These are phyloP conservation scores for Dactylellina parvicollis DNA, from an alignment of 2,329 filamentous ascomycete species.

Conservation along the genomic window DNA sequence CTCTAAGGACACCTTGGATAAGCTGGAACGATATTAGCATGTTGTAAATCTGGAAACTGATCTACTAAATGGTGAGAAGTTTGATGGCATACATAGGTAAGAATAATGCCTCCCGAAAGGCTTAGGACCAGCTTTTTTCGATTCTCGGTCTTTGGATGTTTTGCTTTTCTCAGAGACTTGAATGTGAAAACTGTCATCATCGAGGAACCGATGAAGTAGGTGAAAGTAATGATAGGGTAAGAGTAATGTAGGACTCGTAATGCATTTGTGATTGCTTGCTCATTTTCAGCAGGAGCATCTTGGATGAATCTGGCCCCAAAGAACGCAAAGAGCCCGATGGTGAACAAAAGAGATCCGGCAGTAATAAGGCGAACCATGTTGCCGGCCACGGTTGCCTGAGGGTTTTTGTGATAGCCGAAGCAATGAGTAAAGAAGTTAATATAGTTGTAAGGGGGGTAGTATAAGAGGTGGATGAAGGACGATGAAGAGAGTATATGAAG, in stretches of 20 bases:
- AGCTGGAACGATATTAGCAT: slow-evolving; percentile 13
- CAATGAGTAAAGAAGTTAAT: neutral
- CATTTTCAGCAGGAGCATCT: slow-evolving; percentile 29
- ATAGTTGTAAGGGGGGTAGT: neutral
- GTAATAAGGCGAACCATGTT: slow-evolving; percentile 53
- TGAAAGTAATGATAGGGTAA: slow-evolving; percentile 69
- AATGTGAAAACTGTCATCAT: slow-evolving; percentile 64
- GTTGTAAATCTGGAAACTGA: neutral
- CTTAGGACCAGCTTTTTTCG: slow-evolving; percentile 63
- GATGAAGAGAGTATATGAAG: neutral
- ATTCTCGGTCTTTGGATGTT: slow-evolving; percentile 61
- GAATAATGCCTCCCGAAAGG: slow-evolving; percentile 60
- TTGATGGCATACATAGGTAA: slow-evolving; percentile 62
- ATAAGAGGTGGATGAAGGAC: neutral
- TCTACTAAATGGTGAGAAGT: neutral
- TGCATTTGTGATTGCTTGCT: slow-evolving; percentile 26
- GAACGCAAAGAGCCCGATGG: slow-evolving; percentile 27
- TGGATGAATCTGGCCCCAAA: slow-evolving; percentile 17
- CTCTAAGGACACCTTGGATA: slow-evolving; percentile 26
- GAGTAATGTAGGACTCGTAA: slow-evolving; percentile 66
- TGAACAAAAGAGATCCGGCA: slow-evolving; percentile 47
- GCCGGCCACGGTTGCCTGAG: slow-evolving; percentile 51
- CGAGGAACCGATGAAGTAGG: slow-evolving; percentile 68
- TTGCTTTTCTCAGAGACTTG: slow-evolving; percentile 65
- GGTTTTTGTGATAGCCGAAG: neutral